Evolutionary conservation across 2,329 filamentous ascomycete species (phyloP).

Genomic region (Ophiostoma tasmaniense): DNA sequence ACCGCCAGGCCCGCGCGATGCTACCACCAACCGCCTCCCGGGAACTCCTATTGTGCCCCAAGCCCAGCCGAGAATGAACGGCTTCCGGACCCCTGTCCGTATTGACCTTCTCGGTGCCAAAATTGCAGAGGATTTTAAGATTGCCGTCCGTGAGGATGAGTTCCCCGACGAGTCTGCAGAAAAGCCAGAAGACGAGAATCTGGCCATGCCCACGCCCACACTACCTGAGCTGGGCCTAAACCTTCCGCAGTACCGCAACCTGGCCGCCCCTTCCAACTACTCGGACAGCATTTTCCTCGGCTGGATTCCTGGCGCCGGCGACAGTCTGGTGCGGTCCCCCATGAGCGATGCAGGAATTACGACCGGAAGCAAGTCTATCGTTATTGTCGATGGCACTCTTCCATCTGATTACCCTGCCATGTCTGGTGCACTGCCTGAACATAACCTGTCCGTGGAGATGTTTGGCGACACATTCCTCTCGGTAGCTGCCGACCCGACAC

Average conservation of each 20-base stretch:
- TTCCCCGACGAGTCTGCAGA: slow-evolving; percentile 27
- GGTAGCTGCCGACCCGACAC: slow-evolving; percentile 46
- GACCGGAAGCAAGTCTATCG: slow-evolving; percentile 77
- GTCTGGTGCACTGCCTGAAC: slow-evolving; percentile 42
- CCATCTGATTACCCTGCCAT: slow-evolving; percentile 42
- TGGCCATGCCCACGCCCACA: background rate
- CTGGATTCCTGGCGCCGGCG: background rate
- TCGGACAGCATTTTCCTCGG: slow-evolving; percentile 32
- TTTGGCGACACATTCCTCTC: slow-evolving; percentile 46
- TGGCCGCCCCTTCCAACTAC: slow-evolving; percentile 31
- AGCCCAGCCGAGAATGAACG: slow-evolving; percentile 35
- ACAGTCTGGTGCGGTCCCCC: slow-evolving; percentile 29
- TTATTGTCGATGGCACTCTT: slow-evolving; percentile 69
- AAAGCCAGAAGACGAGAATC: background rate
- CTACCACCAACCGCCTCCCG: slow-evolving; percentile 50
- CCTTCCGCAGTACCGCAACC: slow-evolving; percentile 27
- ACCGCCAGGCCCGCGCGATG: slow-evolving; percentile 42
- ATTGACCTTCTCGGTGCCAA: slow-evolving; percentile 78
- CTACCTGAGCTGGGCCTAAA: background rate
- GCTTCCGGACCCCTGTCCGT: slow-evolving; percentile 48
- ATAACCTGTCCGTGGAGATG: slow-evolving; percentile 22
- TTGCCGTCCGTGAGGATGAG: slow-evolving; percentile 58
- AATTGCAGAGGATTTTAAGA: slow-evolving; percentile 69
- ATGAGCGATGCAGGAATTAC: slow-evolving; percentile 55
- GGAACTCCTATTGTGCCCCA: slow-evolving; percentile 54